These are phyloP conservation scores for Nidula microcarpa DNA, from an alignment of 768 basidiomycete genomes.

Conservation along the genomic window DNA sequence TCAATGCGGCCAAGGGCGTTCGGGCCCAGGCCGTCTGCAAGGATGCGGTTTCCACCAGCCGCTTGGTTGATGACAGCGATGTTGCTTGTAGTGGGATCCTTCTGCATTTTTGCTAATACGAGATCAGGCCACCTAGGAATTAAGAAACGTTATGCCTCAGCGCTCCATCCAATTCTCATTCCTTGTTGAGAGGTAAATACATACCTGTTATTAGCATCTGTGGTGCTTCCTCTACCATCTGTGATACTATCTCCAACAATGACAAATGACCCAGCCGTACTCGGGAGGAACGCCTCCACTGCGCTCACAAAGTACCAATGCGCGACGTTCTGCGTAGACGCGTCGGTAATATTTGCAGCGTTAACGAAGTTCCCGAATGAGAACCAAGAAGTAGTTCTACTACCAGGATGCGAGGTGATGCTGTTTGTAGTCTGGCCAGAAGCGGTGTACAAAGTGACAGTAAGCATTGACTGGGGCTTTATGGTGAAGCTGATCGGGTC, in stretches of 20 bases:
- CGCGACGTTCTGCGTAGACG: slow-evolving; percentile 22
- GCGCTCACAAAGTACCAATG: slow-evolving; percentile 36
- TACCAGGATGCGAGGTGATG: slow-evolving; percentile 47
- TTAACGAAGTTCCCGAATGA: slow-evolving; percentile 31
- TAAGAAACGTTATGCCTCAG: not conserved
- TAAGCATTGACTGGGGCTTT: slow-evolving; percentile 32
- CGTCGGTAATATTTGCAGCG: slow-evolving; percentile 29
- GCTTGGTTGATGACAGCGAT: slow-evolving; percentile 48
- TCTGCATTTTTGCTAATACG: slow-evolving; percentile 37
- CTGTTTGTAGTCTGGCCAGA: slow-evolving; percentile 34
- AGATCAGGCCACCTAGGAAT: slow-evolving; percentile 43
- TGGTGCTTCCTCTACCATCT: slow-evolving; percentile 44
- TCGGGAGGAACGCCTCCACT: slow-evolving; percentile 34
- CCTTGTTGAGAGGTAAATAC: not conserved
- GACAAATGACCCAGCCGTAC: slow-evolving; percentile 23
- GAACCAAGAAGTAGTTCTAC: slow-evolving; percentile 43
- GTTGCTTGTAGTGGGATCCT: slow-evolving; percentile 20
- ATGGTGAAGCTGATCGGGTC: slow-evolving; percentile 40
- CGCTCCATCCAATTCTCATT: not conserved
- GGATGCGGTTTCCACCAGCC: slow-evolving; percentile 50
- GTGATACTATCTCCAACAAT: slow-evolving; percentile 54
- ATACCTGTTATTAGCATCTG: slow-evolving; percentile 41
- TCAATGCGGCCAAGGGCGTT: slow-evolving; percentile 45
- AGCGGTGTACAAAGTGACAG: slow-evolving; percentile 36
- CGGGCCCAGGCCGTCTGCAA: slow-evolving; percentile 45